These are phyloP conservation scores for Cryptosporidium bovis DNA, from an alignment of 169 alveolate genomes.

Conservation along the genomic window DNA sequence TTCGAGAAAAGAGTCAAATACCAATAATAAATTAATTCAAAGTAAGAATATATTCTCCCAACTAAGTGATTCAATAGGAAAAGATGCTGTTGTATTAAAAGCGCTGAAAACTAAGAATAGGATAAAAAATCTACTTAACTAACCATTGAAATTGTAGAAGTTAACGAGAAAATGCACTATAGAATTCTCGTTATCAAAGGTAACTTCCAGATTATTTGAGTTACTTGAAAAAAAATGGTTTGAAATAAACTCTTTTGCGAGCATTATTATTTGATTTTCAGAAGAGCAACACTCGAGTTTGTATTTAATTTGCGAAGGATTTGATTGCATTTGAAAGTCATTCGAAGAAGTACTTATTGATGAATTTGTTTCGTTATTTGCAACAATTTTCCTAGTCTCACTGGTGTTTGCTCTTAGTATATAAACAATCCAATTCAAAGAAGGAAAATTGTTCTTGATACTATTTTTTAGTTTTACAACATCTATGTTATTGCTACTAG, in stretches of 20 bases:
- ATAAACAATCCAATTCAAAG: slow-evolving; percentile 57
- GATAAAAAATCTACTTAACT: slow-evolving; percentile 52
- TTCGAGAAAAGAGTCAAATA: neutral
- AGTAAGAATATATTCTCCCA: neutral
- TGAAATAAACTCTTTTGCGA: slow-evolving; percentile 28
- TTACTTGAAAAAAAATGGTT: slow-evolving; percentile 11
- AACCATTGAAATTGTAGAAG: slow-evolving; percentile 22
- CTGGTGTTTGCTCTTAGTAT: slow-evolving; percentile 25
- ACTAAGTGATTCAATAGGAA: slow-evolving; percentile 56
- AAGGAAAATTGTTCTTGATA: slow-evolving; percentile 22
- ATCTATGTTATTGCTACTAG: slow-evolving; percentile 11
- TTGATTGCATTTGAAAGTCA: slow-evolving; percentile 3
- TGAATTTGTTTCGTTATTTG: slow-evolving; percentile 6
- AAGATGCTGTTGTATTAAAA: slow-evolving; percentile 58
- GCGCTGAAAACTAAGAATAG: slow-evolving; percentile 61
- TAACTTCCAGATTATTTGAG: slow-evolving; percentile 32
- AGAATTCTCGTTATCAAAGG: slow-evolving; percentile 21
- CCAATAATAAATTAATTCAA: neutral
- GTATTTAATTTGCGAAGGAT: slow-evolving; percentile 30
- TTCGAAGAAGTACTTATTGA: slow-evolving; percentile 3
- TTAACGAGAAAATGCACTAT: slow-evolving; percentile 26
- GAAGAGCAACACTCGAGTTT: slow-evolving; percentile 48
- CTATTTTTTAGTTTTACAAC: neutral
- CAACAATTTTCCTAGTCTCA: slow-evolving; percentile 10
- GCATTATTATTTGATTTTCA: neutral